Conservation (phyloP, 345 rosid species). For the Mercurialis annua region DNA sequence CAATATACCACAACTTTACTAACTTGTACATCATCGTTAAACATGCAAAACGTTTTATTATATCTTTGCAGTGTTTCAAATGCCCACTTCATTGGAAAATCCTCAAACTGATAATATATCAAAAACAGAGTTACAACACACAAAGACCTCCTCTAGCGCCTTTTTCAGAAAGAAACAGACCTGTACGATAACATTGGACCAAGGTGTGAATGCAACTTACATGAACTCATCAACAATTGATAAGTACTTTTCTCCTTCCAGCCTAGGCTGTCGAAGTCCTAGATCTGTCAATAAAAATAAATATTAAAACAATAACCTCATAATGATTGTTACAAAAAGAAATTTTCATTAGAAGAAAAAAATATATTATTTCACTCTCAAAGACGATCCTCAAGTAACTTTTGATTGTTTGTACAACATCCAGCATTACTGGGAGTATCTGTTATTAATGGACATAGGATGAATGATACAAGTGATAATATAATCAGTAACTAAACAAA, state of each 20-base stretch:
- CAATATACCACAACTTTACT: slow-evolving; percentile 15
- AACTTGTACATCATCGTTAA: slow-evolving; percentile 98
- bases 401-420: slow-evolving; percentile 91
- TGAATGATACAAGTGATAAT: slow-evolving; percentile 17
- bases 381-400: slow-evolving; percentile 75
- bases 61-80: slow-evolving; percentile 89
- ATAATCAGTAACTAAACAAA: slow-evolving; percentile 7
- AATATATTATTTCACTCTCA: slow-evolving; percentile 49
- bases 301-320: slow-evolving; percentile 19
- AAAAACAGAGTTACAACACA: slow-evolving; percentile 30
- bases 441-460: slow-evolving; percentile 26
- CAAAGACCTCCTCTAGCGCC: slow-evolving; percentile 9
- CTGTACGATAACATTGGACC: slow-evolving; percentile 99
- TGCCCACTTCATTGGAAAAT: slow-evolving; percentile 99
- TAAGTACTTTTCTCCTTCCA: slow-evolving; percentile 93
- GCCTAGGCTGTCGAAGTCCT: slow-evolving; percentile 84
- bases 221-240: slow-evolving; percentile 87
- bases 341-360: not conserved
- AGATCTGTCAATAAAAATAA: slow-evolving; percentile 52
- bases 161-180: slow-evolving; percentile 34
- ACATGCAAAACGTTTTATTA: slow-evolving; percentile 86
- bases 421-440: slow-evolving; percentile 94
- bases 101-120: slow-evolving; percentile 65
- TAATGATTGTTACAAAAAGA: slow-evolving; percentile 7
- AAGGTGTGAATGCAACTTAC: slow-evolving; percentile 86